Percentiles rank a stretch among this genome's conserved stretches.
Conservation (phyloP, 2,329 filamentous ascomycete genomes). For the Colletotrichum siamense region DNA sequence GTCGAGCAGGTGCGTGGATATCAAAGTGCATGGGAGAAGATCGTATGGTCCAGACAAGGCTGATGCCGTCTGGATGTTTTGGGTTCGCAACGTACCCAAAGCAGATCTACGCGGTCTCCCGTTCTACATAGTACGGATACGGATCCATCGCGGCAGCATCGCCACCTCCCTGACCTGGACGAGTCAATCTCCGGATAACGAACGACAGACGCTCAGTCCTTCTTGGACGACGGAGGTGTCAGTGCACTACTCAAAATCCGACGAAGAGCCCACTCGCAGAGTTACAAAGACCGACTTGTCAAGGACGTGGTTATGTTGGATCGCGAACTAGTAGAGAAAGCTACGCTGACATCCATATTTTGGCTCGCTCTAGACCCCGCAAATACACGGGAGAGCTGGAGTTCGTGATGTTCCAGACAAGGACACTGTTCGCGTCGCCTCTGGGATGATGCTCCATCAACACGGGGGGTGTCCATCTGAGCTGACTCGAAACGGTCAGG, state of each 20-base stretch:
- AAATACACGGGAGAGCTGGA: not conserved
- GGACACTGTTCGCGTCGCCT: not conserved
- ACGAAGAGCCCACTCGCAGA: not conserved
- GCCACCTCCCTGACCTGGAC: constrained; percentile 5
- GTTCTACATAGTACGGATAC: not conserved
- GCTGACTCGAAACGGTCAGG: not conserved
- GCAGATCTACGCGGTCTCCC: not conserved
- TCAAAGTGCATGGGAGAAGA: not conserved
- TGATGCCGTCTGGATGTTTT: not conserved
- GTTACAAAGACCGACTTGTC: not conserved
- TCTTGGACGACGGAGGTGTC: not conserved
- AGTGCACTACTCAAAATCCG: not conserved
- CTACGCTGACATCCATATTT: not conserved
- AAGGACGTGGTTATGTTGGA: not conserved
- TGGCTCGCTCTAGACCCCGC: not conserved
- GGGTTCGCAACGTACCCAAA: not conserved
- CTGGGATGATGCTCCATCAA: not conserved
- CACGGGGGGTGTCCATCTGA: not conserved
- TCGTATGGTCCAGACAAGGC: not conserved
- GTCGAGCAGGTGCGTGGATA: not conserved
- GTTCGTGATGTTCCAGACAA: not conserved
- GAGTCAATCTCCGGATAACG: not conserved
- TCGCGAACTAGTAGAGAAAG: not conserved
- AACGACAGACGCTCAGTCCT: not conserved
- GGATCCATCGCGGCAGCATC: not conserved